Evolutionary conservation across 805 yeast genomes (phyloP).

Genomic region (Candida peoriensis): DNA sequence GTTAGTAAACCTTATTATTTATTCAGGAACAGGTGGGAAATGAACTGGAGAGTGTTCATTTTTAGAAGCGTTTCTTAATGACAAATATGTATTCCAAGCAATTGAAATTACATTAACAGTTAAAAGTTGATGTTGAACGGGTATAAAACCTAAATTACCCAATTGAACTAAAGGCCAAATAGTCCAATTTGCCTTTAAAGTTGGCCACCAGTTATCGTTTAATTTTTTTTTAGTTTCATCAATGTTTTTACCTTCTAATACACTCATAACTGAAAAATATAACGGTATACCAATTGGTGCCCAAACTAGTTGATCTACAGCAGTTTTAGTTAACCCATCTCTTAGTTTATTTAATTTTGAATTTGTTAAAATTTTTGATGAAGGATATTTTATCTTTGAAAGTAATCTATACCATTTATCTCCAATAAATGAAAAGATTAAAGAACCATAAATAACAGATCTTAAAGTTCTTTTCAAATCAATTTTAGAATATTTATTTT

Average conservation of each 20-base stretch:
- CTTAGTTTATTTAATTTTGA: conserved; percentile 17
- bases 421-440: conserved; percentile 73
- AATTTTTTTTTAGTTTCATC: conserved; percentile 39
- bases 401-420: conserved; percentile 63
- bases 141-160: conserved; percentile 70
- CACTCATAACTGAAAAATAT: conserved; percentile 63
- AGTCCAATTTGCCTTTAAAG: conserved; percentile 69
- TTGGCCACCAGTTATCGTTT: conserved; percentile 53
- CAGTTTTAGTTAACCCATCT: conserved; percentile 46
- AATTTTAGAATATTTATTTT: conserved; percentile 22
- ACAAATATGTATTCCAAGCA: conserved; percentile 80
- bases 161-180: conserved; percentile 91
- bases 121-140: conserved; percentile 62
- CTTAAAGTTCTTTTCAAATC: conserved; percentile 56
- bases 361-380: conserved; percentile 9
- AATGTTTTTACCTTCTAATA: conserved; percentile 51
- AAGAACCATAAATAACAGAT: conserved; percentile 65
- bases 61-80: conserved; percentile 46
- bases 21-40: conserved; percentile 37
- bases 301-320: conserved; percentile 67
- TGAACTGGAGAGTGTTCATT: conserved; percentile 25
- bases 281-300: conserved; percentile 77
- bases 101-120: conserved; percentile 68
- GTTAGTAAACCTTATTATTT: no score
- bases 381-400: conserved; percentile 36